Conservation (phyloP, 2,329 filamentous ascomycete species). For the Ophiostoma montium region DNA sequence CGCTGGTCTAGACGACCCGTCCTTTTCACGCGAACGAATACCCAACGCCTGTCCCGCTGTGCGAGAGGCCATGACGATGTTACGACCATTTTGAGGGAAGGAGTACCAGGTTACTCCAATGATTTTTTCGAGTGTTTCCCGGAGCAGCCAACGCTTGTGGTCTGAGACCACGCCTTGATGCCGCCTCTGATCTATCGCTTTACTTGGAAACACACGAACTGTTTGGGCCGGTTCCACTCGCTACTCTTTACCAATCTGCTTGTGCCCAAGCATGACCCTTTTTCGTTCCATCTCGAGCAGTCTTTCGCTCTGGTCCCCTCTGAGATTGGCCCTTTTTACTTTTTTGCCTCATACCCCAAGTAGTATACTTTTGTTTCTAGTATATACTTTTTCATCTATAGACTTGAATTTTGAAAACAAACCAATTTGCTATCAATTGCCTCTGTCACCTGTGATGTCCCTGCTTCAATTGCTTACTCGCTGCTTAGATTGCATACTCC, state of each 20-base stretch:
- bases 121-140: neutral
- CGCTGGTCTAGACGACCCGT: neutral
- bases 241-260: neutral
- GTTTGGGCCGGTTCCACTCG: neutral
- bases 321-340: neutral
- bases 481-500: too few species aligned
- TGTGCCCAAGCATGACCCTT: neutral
- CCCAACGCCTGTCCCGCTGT: constrained; percentile 1
- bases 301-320: neutral
- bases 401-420: neutral
- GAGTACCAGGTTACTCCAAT: neutral
- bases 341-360: neutral
- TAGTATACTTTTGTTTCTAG: neutral
- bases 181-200: neutral
- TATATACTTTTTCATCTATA: neutral
- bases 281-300: neutral
- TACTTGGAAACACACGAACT: neutral
- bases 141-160: constrained; percentile 1
- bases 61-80: constrained; percentile 6
- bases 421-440: neutral
- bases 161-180: constrained; percentile 2
- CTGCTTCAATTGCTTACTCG: too few species aligned
- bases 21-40: neutral
- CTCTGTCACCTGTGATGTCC: neutral
- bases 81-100: neutral